phyloP scores from a whole-genome alignment of 768 basidiomycete species.

The Cyclocybe aegerita region DNA sequence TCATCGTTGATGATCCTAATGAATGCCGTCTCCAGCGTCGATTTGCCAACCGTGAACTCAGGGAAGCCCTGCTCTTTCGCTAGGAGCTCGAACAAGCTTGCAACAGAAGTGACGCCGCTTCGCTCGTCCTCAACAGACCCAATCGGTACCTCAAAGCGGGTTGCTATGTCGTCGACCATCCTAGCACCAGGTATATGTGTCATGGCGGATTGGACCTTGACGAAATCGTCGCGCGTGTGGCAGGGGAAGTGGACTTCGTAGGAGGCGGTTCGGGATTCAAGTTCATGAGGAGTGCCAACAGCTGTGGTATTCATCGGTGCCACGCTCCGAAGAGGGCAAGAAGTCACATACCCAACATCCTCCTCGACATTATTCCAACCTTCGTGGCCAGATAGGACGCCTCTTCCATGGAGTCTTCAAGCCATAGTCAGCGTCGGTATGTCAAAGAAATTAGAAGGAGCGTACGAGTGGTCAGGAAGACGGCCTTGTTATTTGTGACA shows the following conservation, averaged over 20 bases:
- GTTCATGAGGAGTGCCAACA: conserved; percentile 17
- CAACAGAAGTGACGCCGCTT: no score
- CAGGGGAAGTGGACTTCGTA: conserved; percentile 63
- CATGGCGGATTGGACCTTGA: conserved; percentile 49
- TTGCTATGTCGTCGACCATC: conserved; percentile 61
- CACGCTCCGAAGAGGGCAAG: conserved; percentile 22
- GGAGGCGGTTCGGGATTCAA: conserved; percentile 16
- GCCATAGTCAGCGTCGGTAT: background rate
- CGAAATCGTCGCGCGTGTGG: conserved; percentile 44
- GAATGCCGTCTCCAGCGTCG: no score
- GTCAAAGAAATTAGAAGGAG: conserved; percentile 6
- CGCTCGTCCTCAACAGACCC: background rate
- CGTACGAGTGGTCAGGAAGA: conserved; percentile 71
- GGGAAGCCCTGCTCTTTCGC: no score
- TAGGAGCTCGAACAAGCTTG: no score
- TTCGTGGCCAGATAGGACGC: conserved; percentile 23
- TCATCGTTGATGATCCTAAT: no score
- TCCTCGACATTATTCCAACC: conserved; percentile 22
- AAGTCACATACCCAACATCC: conserved; percentile 17
- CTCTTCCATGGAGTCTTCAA: conserved; percentile 30
- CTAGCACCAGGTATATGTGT: conserved; percentile 50
- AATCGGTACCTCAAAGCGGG: conserved; percentile 62
- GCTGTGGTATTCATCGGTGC: conserved; percentile 2
- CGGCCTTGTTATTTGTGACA: conserved; percentile 64
- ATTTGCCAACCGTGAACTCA: no score